Percentiles rank a stretch among this genome's conserved stretches.
Conservation (phyloP, 345 rosid species). For the Isatis tinctoria region DNA sequence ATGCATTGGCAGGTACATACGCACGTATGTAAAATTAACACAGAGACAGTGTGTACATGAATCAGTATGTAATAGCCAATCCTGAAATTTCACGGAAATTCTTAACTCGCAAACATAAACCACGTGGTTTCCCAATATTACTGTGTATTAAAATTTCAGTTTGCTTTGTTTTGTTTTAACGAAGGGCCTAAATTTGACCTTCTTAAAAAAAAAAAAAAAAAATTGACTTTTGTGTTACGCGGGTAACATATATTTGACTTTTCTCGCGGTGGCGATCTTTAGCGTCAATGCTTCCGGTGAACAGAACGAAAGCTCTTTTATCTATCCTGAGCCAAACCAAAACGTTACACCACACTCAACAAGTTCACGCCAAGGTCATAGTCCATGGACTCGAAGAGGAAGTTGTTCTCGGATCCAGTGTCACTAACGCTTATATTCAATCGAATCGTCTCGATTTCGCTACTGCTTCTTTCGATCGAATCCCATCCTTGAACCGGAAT, state of each 20-base stretch:
- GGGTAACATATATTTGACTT: slow-evolving; percentile 2
- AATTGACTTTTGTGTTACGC: background rate
- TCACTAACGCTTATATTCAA: slow-evolving; percentile 36
- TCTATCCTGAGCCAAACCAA: slow-evolving; percentile 26
- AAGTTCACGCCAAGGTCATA: slow-evolving; percentile 32
- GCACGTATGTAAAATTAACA: background rate
- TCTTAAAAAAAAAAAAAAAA: too few species aligned
- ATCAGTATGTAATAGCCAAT: background rate
- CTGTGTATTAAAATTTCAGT: background rate
- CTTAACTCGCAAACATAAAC: background rate
- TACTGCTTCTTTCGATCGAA: slow-evolving; percentile 26
- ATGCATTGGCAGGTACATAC: slow-evolving; percentile 2
- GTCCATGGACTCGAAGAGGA: slow-evolving; percentile 26
- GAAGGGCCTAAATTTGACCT: too few species aligned
- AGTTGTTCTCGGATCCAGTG: slow-evolving; percentile 30
- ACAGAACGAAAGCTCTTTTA: slow-evolving; percentile 20
- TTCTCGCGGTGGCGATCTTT: background rate
- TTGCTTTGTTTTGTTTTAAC: too few species aligned
- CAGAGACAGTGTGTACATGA: background rate
- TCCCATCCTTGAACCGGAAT: slow-evolving; percentile 21
- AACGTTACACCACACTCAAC: slow-evolving; percentile 31
- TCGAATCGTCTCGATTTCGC: slow-evolving; percentile 35
- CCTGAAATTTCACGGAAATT: background rate
- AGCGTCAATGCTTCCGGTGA: slow-evolving; percentile 26
- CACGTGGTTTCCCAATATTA: background rate